Conservation (phyloP, 495 filamentous ascomycete species). For the Penicillium waksmanii region DNA sequence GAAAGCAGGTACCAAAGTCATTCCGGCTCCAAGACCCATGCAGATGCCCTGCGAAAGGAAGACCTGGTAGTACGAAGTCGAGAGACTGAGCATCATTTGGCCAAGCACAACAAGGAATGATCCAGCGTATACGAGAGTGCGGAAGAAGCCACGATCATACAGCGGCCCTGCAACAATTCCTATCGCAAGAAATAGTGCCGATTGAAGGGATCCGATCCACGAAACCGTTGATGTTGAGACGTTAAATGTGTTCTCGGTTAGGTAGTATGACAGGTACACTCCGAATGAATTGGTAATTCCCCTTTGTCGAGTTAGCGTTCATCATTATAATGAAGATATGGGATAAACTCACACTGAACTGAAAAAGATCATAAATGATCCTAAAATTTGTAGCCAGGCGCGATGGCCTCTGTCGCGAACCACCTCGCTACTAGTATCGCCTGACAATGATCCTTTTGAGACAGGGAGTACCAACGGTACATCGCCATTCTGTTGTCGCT, state of each 20-base stretch:
- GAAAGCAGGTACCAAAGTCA: conserved; percentile 46
- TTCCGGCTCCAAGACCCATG: conserved; percentile 38
- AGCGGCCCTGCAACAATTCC: conserved; percentile 47
- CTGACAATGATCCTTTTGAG: not conserved
- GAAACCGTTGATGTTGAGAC: conserved; percentile 35
- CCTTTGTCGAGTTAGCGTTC: not conserved
- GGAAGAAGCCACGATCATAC: conserved; percentile 48
- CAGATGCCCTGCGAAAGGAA: conserved; percentile 42
- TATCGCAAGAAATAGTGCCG: conserved; percentile 40
- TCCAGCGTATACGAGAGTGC: conserved; percentile 29
- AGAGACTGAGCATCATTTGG: conserved; percentile 47
- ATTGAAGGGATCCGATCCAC: conserved; percentile 53
- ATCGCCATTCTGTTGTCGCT: not conserved
- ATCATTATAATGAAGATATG: not conserved
- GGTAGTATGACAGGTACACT: not conserved
- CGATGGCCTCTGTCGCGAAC: not conserved
- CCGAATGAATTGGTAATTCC: not conserved
- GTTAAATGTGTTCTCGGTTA: not conserved
- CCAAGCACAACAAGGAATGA: conserved; percentile 39
- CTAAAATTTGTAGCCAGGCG: not conserved
- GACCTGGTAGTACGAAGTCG: conserved; percentile 34
- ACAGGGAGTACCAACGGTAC: not conserved
- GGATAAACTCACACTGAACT: not conserved
- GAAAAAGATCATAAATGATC: not conserved
- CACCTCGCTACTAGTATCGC: not conserved